These are phyloP conservation scores for Monosporascus sp. DNA, from an alignment of 2,329 filamentous ascomycete species.

Conservation along the genomic window DNA sequence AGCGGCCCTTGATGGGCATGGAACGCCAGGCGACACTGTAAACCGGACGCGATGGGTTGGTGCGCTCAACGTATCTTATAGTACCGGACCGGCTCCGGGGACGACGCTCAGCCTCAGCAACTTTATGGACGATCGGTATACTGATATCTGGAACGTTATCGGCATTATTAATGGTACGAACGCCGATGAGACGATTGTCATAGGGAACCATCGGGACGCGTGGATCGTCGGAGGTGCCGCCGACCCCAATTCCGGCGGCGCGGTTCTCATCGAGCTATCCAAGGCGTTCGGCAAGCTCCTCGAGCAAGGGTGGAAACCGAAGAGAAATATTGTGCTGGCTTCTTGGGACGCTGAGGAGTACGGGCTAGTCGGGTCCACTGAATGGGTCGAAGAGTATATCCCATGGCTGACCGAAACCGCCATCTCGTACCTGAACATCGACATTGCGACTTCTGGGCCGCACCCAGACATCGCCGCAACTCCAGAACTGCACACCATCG, in stretches of 20 bases:
- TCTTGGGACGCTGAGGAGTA: slow-evolving; percentile 74
- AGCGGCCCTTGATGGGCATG: slow-evolving; percentile 72
- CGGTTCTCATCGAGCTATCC: slow-evolving; percentile 70
- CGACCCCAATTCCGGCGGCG: slow-evolving; percentile 77
- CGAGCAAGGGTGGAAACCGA: slow-evolving; percentile 72
- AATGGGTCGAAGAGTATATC: slow-evolving; percentile 81
- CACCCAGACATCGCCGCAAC: slow-evolving; percentile 54
- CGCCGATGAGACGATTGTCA: slow-evolving; percentile 67
- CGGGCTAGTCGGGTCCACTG: slow-evolving; percentile 72
- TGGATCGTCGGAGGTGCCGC: slow-evolving; percentile 84
- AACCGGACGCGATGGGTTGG: slow-evolving; percentile 55
- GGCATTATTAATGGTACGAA: slow-evolving; percentile 75
- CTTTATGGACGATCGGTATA: slow-evolving; percentile 63
- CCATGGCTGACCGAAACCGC: slow-evolving; percentile 68
- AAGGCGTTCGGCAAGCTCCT: slow-evolving; percentile 66
- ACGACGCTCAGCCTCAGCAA: slow-evolving; percentile 62
- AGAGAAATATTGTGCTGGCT: slow-evolving; percentile 73
- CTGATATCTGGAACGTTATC: slow-evolving; percentile 72
- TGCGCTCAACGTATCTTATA: slow-evolving; percentile 39
- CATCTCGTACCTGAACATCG: slow-evolving; percentile 76
- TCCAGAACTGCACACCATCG: slow-evolving; percentile 62
- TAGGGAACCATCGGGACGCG: slow-evolving; percentile 78
- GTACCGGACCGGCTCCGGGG: slow-evolving; percentile 42
- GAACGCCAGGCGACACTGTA: slow-evolving; percentile 62
- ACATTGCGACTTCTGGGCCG: slow-evolving; percentile 59